These are phyloP conservation scores for Blastobotrys arbuscula DNA, from an alignment of 1,139 yeast genomes.

Conservation along the genomic window DNA sequence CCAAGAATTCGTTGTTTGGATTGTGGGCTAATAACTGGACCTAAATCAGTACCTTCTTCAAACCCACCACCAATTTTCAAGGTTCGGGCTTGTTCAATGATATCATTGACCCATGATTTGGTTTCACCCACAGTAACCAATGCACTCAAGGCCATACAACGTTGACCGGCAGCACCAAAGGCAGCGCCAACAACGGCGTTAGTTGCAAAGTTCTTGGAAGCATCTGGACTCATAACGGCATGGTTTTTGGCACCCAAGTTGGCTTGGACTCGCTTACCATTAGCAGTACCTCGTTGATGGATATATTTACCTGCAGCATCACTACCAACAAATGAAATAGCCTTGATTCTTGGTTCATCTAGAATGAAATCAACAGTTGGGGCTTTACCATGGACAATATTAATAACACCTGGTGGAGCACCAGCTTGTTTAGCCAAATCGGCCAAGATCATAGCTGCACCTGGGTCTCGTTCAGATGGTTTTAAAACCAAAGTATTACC, in stretches of 20 bases:
- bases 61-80: conserved; percentile 66
- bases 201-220: conserved; percentile 59
- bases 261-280: conserved; percentile 74
- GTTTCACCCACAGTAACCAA: conserved; percentile 71
- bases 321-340: conserved; percentile 74
- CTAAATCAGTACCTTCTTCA: conserved; percentile 55
- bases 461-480: conserved; percentile 75
- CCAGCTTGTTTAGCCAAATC: conserved; percentile 74
- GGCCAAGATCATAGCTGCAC: conserved; percentile 72
- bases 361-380: conserved; percentile 68
- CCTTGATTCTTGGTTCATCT: conserved; percentile 73
- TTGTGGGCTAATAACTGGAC: conserved; percentile 65
- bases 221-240: conserved; percentile 68
- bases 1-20: conserved; percentile 50
- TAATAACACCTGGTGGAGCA: conserved; percentile 70
- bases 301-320: conserved; percentile 73
- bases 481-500: conserved; percentile 74
- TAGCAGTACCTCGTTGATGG: conserved; percentile 58
- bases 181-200: conserved; percentile 73
- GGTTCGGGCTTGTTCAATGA: conserved; percentile 52
- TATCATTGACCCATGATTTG: conserved; percentile 58
- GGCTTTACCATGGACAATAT: conserved; percentile 71
- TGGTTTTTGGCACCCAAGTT: conserved; percentile 78
- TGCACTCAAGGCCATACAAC: conserved; percentile 79
- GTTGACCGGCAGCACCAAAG: conserved; percentile 81